These are phyloP conservation scores for Chalaropsis thielavioides DNA, from an alignment of 2,329 filamentous ascomycete species.

Conservation along the genomic window DNA sequence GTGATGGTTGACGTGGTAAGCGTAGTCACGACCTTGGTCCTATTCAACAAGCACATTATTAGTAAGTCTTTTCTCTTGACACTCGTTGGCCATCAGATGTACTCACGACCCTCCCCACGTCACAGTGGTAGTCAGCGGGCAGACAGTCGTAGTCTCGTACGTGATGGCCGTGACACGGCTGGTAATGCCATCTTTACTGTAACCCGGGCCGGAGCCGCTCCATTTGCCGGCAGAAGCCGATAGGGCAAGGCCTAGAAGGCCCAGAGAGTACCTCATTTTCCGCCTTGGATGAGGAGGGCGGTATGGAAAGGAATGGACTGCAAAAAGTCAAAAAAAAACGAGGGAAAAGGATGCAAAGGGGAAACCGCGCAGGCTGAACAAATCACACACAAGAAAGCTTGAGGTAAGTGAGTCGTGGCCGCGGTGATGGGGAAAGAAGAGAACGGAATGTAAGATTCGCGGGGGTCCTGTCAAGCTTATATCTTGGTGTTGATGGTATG, in stretches of 20 bases:
- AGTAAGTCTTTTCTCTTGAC: not conserved
- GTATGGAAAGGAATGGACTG: not conserved
- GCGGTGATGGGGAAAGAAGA: conserved; percentile 2
- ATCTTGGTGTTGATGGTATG: not conserved
- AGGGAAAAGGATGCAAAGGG: not conserved
- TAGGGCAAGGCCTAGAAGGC: conserved; percentile 3
- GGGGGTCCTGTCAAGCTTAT: not conserved
- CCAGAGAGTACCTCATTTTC: conserved; percentile 5
- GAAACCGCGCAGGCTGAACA: not conserved
- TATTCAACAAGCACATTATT: not conserved
- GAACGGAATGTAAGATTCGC: not conserved
- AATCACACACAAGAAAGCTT: not conserved
- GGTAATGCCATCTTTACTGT: not conserved
- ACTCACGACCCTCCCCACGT: conserved; percentile 20
- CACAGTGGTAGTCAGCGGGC: conserved; percentile 20
- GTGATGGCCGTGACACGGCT: not conserved
- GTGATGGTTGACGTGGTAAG: conserved; percentile 12
- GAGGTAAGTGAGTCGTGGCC: not conserved
- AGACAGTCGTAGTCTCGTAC: conserved; percentile 14
- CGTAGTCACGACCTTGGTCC: conserved; percentile 7
- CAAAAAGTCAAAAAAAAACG: not conserved
- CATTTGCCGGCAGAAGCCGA: conserved; percentile 4
- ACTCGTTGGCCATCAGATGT: no score
- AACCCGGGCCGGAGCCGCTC: not conserved
- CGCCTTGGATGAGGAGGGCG: not conserved